A percentile compares a stretch with the other conserved stretches of the same genome.
Conservation (phyloP, 2,329 filamentous ascomycete species). For the Byssoonygena ceratinophila region DNA sequence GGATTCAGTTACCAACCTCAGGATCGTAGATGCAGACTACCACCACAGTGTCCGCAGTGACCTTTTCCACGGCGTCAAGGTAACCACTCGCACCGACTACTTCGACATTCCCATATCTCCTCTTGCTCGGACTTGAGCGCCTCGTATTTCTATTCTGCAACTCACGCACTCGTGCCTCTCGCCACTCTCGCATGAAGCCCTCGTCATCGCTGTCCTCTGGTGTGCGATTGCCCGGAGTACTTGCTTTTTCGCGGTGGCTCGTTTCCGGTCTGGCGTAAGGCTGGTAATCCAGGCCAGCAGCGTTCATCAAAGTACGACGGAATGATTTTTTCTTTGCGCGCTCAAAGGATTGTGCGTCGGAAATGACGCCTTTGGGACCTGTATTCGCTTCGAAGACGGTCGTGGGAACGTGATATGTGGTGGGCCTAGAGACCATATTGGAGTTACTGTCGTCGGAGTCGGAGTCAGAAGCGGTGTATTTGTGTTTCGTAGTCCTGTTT, state of each 20-base stretch:
- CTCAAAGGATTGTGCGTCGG: conserved; percentile 42
- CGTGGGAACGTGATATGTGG: conserved; percentile 36
- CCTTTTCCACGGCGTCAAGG: conserved; percentile 91
- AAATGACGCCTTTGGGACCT: conserved; percentile 43
- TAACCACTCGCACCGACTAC: conserved; percentile 84
- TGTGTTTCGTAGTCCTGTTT: neutral
- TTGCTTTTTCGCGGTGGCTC: neutral
- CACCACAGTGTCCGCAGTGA: conserved; percentile 66
- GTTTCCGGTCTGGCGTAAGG: neutral
- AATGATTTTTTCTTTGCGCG: conserved; percentile 40
- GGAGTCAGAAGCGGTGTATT: conserved; percentile 18
- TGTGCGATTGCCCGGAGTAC: conserved; percentile 15
- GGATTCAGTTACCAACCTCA: conserved; percentile 37
- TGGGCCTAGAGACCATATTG: conserved; percentile 31
- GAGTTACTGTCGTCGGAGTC: conserved; percentile 26
- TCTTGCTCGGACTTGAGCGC: conserved; percentile 63
- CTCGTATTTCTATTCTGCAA: conserved; percentile 53
- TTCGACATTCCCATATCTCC: conserved; percentile 68
- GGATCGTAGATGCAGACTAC: conserved; percentile 90
- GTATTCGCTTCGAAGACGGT: conserved; percentile 42
- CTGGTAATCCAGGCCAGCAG: conserved; percentile 25
- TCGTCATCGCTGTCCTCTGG: conserved; percentile 50
- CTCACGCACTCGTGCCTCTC: conserved; percentile 67
- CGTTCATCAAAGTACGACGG: conserved; percentile 34
- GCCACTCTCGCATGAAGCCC: conserved; percentile 73